phyloP scores from a whole-genome alignment of 768 basidiomycete genomes.

The Holtermanniella nyarrowii region DNA sequence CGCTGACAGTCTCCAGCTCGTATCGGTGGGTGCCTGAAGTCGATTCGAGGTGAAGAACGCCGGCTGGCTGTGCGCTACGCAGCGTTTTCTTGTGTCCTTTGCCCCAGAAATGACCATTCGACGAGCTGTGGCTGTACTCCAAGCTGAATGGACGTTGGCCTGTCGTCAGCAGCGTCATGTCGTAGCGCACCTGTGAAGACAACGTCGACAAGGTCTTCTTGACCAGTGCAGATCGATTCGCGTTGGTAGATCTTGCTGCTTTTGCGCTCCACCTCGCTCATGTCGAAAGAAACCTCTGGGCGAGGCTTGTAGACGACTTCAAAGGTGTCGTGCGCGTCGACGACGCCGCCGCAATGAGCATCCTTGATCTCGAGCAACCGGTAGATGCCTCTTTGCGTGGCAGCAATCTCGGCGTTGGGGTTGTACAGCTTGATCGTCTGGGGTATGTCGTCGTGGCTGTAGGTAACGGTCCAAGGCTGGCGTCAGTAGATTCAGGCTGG shows the following conservation, averaged over 20 bases:
- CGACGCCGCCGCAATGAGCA: conserved; percentile 69
- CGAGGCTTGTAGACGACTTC: conserved; percentile 67
- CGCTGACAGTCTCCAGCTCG: conserved; percentile 79
- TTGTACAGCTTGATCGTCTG: conserved; percentile 41
- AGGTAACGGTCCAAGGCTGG: conserved; percentile 81
- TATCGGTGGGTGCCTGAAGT: conserved; percentile 74
- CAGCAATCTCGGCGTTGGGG: conserved; percentile 62
- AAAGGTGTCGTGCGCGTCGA: conserved; percentile 56
- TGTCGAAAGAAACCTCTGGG: conserved; percentile 61
- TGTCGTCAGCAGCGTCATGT: conserved; percentile 25
- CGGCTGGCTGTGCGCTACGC: conserved; percentile 26
- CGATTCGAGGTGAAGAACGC: conserved; percentile 47
- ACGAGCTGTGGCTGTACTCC: conserved; percentile 65
- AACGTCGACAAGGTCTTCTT: conserved; percentile 70
- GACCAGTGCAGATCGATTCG: conserved; percentile 61
- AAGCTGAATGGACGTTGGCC: conserved; percentile 91
- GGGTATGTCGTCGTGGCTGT: conserved; percentile 48
- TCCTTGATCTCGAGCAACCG: conserved; percentile 70
- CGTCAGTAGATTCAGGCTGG: background rate
- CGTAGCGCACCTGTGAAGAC: conserved; percentile 55
- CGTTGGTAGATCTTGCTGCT: conserved; percentile 26
- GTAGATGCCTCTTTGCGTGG: conserved; percentile 66
- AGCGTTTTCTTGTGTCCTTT: conserved; percentile 9
- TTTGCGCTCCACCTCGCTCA: conserved; percentile 40
- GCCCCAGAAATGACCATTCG: conserved; percentile 7